Base-by-base conservation (phyloP, 2,329 filamentous ascomycete genomes). In the Talaromyces islandicus region DNA sequence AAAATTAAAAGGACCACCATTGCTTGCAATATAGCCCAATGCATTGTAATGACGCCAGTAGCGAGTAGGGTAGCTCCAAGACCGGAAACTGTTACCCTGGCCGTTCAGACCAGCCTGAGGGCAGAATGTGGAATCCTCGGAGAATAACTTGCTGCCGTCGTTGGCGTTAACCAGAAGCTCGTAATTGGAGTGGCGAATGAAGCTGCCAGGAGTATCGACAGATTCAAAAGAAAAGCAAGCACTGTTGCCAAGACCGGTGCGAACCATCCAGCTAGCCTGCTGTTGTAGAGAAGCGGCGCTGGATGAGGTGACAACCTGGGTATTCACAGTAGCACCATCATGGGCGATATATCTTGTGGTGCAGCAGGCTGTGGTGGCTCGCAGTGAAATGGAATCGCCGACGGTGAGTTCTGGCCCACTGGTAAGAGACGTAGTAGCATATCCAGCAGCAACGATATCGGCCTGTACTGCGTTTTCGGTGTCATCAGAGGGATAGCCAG, bases 51-150 rank as follows among this genome's bases (percentile, higher is more conserved):
- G 84, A 24, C 85, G 78, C 66, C 86, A 73, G 60, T 76, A 86
- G 51, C 84, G 78, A 0, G 84, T 85, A 0, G 85, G 85, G 65
- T 85, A 86, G 50, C 75, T 79, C 85, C 85, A 88, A 1, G 83
- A 76, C 4, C 82, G 77, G 32, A 88, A 75, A 0, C 83, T 79
- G 63, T 62, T 80, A 7, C 81, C 83, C 50, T 77, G 67, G 4
- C 82, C 81, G 63, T 70, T 82, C 24, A 88, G 71, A 0, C 80
- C 81, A 0, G 77, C 60, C 68, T 81, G 77, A 0, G 83, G 76
- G 67, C 85, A 88, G 71, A 88, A 88, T 0, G 85, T 88, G 7
- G 85, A 83, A 54, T 88, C 85, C 64, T 88, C 84, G 4, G 72
- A 41, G 71, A 87, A 86, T 56, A 75, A 71, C 75, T 86, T 85